A percentile compares a stretch with the other conserved stretches of the same genome.
Evolutionary conservation across 805 yeast genomes (phyloP).

Genomic region (Candida germanica): DNA sequence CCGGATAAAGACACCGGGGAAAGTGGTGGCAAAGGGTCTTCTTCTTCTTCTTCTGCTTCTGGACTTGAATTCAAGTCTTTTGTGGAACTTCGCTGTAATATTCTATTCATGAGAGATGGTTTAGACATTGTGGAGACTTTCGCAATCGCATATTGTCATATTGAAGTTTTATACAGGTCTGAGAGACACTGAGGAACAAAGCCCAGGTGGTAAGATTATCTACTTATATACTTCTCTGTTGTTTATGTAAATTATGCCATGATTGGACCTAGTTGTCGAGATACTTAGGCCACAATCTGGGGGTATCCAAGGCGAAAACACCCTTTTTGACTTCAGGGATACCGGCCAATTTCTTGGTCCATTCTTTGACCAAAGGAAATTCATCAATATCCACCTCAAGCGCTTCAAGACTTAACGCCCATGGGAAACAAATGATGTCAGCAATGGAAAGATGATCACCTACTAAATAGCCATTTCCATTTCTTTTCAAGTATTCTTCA

Average conservation of each 20-base stretch:
- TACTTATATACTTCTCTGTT: too few species aligned
- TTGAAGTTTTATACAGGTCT: too few species aligned
- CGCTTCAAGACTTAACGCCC: conserved; percentile 28
- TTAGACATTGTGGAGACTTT: conserved; percentile 1
- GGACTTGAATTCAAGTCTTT: not conserved
- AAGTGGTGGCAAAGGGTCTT: conserved; percentile 39
- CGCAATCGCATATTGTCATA: not conserved
- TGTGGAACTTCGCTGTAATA: conserved; percentile 3
- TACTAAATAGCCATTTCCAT: conserved; percentile 47
- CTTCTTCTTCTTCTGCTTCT: not conserved
- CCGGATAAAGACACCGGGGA: conserved; percentile 60
- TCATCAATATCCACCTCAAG: conserved; percentile 30
- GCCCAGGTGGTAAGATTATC: too few species aligned
- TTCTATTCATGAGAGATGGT: conserved; percentile 4
- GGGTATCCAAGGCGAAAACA: conserved; percentile 11
- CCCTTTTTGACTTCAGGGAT: conserved; percentile 36
- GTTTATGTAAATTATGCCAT: too few species aligned
- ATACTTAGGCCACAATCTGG: conserved; percentile 4
- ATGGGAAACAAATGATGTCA: conserved; percentile 50
- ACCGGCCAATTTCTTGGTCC: conserved; percentile 34
- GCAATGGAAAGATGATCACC: conserved; percentile 60
- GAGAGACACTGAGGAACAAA: too few species aligned
- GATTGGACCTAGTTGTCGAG: not conserved
- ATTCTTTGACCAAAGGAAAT: conserved; percentile 39
- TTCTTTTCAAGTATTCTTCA: conserved; percentile 48